phyloP scores from a whole-genome alignment of 768 basidiomycete genomes.

The Podaxis sp. region DNA sequence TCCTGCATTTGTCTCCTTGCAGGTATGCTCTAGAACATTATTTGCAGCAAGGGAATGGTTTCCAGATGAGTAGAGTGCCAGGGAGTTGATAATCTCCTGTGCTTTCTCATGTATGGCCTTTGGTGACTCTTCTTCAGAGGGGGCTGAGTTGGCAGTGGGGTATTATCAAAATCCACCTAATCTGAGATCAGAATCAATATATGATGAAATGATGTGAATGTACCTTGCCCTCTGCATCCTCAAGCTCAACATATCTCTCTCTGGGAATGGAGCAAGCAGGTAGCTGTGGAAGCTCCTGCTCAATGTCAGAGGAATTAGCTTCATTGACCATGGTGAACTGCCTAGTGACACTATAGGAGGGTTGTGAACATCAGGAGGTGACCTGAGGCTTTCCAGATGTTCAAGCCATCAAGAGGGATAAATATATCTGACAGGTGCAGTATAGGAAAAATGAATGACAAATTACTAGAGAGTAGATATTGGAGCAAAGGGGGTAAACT shows the following conservation, averaged over 20 bases:
- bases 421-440: no score
- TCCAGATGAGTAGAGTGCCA: background rate
- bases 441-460: no score
- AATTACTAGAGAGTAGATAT: background rate
- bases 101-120: background rate
- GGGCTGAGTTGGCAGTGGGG: background rate
- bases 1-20: background rate
- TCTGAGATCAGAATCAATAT: background rate
- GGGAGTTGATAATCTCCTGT: background rate
- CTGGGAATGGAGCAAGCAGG: no score
- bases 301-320: background rate
- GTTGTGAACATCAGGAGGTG: no score
- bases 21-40: background rate
- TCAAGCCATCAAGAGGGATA: no score
- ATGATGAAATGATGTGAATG: background rate
- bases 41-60: background rate
- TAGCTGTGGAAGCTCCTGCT: background rate
- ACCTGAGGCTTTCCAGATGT: no score
- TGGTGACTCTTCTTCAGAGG: background rate
- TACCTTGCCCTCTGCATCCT: background rate
- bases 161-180: background rate
- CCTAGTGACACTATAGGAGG: no score
- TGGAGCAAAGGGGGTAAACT: no score
- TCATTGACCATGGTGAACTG: background rate
- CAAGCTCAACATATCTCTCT: background rate